A percentile compares a stretch with the other conserved stretches of the same genome.
These are phyloP conservation scores for Cordyceps tenuipes DNA, from an alignment of 2,329 filamentous ascomycete species.

Conservation along the genomic window DNA sequence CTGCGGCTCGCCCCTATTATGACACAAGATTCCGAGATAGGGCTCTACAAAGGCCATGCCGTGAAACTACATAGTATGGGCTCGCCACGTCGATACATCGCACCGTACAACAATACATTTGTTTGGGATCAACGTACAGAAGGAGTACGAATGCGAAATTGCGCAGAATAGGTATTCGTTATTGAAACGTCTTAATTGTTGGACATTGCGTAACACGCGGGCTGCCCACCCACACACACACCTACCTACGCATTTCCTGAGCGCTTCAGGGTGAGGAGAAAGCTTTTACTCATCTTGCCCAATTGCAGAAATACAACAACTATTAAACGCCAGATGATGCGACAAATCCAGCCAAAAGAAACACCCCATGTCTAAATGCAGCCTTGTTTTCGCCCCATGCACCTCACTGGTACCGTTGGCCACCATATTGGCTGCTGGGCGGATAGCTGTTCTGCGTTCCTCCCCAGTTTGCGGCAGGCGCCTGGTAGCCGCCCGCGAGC, in stretches of 20 bases:
- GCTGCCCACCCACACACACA: not conserved
- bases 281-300: not conserved
- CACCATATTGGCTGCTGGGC: not conserved
- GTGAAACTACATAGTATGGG: not conserved
- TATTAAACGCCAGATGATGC: conserved; percentile 3
- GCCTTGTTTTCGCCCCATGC: not conserved
- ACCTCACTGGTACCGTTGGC: conserved; percentile 2
- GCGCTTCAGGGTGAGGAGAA: not conserved
- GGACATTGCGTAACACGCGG: not conserved
- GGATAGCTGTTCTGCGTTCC: not conserved
- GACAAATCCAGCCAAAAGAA: too few species aligned
- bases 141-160: not conserved
- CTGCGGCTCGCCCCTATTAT: not conserved
- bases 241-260: too few species aligned
- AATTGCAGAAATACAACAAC: not conserved
- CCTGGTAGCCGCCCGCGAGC: conserved; percentile 19
- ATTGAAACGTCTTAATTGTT: not conserved
- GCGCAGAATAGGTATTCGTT: not conserved
- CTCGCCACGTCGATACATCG: not conserved
- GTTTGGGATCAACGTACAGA: not conserved
- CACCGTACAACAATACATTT: not conserved
- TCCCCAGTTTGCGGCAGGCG: conserved; percentile 2
- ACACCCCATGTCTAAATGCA: not conserved
- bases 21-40: not conserved
- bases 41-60: not conserved